Base-by-base conservation (phyloP, 768 basidiomycete species). In the Calvatia gigantea region DNA sequence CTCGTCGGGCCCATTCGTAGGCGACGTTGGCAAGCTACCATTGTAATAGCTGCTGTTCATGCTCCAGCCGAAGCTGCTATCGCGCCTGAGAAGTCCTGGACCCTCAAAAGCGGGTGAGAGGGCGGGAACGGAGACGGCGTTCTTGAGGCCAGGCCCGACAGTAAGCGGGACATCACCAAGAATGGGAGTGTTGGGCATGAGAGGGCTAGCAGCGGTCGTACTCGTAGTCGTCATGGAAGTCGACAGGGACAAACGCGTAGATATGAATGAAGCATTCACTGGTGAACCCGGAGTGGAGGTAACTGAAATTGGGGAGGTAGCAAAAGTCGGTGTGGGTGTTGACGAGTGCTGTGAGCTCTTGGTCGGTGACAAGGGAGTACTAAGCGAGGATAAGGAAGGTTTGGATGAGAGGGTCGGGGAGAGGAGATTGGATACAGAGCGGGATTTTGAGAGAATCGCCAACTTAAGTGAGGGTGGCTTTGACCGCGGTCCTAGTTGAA, bases 381-480 rank as follows among this genome's bases (percentile, higher is more conserved):
- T 32, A 14, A 39, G 44, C 17, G 53, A 54, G 5, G 53, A 2
- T 3, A 38, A 19, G 23, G 53, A 54, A 17, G 44, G 35, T 29
- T 46, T 35, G 27, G 53, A 54, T 4, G 53, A 38, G 17, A 48
- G 46, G 3, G 39, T 55, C 14, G 46, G 45, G 32, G 54, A 55
- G 21, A 45, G 54, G 46, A 48, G 29, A 27, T 38, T 54, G 8
- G 45, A 38, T 27, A 31, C 43, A 7, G 54, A 42, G 8, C 29
- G 27, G 11, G 54, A 39, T 14, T 31, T 31, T 2, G 23, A 14
- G 23, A 28, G 27, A 3, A 27, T 9, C 5, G 39, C 28, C 7
- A 55, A 32, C 37, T 55, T 55, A 14, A 55, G 46, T 2, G 54
- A 48, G 14, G 54, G 45, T 19, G 54, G 54, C 19, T 55, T 55